Base-by-base conservation (phyloP, 257 asterid genomes). In the Striga asiatica region DNA sequence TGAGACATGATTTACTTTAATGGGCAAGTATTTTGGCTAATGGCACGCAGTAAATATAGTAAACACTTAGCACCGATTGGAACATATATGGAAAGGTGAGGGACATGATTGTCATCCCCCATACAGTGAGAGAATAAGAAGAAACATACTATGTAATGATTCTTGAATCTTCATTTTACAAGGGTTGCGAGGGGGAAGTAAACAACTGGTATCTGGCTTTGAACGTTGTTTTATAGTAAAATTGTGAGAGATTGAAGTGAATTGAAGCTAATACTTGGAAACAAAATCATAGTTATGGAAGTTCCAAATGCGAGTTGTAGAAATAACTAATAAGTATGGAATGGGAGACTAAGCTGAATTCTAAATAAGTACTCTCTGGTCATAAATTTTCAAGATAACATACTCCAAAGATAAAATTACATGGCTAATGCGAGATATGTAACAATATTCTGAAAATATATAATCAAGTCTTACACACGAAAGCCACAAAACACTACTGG, bases 401-500 rank as follows among this genome's bases (percentile, higher is more conserved):
- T 17, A 45, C 60, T 66, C 63, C 52, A 54, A 50, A 72, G 42
- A 58, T n/a, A 1, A 60, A 53, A 50, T 34, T 32, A 41, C 43
- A 45, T 24, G 25, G 47, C 55, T 41, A 60, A 31, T 50, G 17
- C 24, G 50, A 34, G 53, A 29, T 13, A 50, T 14, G 39, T 39
- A 64, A 47, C 9, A 27, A 52, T 37, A 35, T 47, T 22, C 5
- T 18, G 38, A 28, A 31, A 43, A 13, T 10, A 37, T 13, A 34
- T 13, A 67, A 47, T 49, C 2, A 18, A 19, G 22, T n/a, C 58
- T 38, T 43, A 20, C 35, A 35, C 32, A 39, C 8, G 13, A 46
- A 47, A 32, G 31, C 23, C 24, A 10, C 50, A 42, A 66, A 5
- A 49, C 12, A 41, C 14, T 50, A 21, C 56, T 11, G 3, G 28